These are phyloP conservation scores for Cardamine resedifolia DNA, from an alignment of 345 rosid species.

Conservation along the genomic window DNA sequence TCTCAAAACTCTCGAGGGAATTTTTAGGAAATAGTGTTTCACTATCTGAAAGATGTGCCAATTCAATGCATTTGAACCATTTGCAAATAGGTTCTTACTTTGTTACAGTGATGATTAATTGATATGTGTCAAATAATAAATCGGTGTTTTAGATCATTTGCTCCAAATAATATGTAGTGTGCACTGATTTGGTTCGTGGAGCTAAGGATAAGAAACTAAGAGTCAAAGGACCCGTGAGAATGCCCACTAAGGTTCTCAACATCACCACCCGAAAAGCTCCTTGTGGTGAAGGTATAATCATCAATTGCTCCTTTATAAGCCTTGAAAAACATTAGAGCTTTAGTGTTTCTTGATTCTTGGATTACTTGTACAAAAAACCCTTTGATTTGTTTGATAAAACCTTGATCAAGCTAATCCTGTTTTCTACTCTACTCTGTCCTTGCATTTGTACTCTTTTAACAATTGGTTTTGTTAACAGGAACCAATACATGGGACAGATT, in stretches of 20 bases:
- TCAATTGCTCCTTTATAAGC: no score
- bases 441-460: not conserved
- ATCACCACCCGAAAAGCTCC: conserved; percentile 53
- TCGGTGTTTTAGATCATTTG: not conserved
- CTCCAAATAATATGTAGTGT: conserved; percentile 29
- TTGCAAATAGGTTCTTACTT: not conserved
- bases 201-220: conserved; percentile 45
- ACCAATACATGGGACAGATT: conserved; percentile 67
- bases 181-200: conserved; percentile 48
- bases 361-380: not conserved
- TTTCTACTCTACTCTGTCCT: no score
- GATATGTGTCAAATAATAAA: not conserved
- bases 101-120: not conserved
- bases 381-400: not conserved
- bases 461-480: conserved; percentile 34
- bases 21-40: not conserved
- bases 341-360: no score
- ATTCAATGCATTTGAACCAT: not conserved
- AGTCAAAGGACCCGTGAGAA: conserved; percentile 55
- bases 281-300: conserved; percentile 54
- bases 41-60: not conserved
- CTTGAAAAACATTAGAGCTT: not conserved
- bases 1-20: no score
- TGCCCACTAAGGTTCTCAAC: conserved; percentile 49
- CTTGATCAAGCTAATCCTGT: not conserved